These are phyloP conservation scores for Solanum chilense DNA, from an alignment of 257 asterid genomes.

Conservation along the genomic window DNA sequence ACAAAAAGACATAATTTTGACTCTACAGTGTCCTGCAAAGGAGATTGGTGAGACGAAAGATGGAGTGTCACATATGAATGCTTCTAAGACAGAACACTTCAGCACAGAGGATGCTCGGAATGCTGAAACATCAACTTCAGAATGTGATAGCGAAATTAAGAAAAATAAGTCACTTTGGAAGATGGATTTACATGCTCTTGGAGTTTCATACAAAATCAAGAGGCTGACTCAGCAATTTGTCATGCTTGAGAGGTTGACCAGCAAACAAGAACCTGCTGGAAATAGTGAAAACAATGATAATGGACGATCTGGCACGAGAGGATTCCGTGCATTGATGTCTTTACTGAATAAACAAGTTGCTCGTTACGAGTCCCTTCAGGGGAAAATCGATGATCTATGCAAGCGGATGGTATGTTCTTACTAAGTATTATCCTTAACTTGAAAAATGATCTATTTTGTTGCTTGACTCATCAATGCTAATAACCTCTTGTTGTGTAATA, in stretches of 20 bases:
- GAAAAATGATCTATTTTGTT: neutral
- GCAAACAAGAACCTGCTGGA: slow-evolving; percentile 48
- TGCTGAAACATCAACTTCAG: slow-evolving; percentile 26
- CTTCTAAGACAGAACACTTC: slow-evolving; percentile 20
- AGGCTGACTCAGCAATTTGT: slow-evolving; percentile 81
- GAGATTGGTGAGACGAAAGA: slow-evolving; percentile 24
- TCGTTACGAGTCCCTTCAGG: slow-evolving; percentile 80
- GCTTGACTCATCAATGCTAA: neutral
- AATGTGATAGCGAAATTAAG: slow-evolving; percentile 16
- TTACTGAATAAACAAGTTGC: slow-evolving; percentile 63
- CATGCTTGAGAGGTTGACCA: slow-evolving; percentile 72
- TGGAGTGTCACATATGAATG: slow-evolving; percentile 6
- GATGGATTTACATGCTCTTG: slow-evolving; percentile 89
- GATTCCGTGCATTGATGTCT: slow-evolving; percentile 36
- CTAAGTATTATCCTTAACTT: neutral
- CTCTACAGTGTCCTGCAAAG: slow-evolving; percentile 32
- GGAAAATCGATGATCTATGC: slow-evolving; percentile 67
- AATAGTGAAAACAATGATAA: slow-evolving; percentile 14
- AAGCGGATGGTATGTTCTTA: slow-evolving; percentile 54
- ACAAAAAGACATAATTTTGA: slow-evolving; percentile 52
- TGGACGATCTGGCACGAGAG: slow-evolving; percentile 13
- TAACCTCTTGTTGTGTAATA: neutral
- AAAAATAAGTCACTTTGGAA: slow-evolving; percentile 32
- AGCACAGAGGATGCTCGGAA: slow-evolving; percentile 14
- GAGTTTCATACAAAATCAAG: slow-evolving; percentile 85